phyloP scores from a whole-genome alignment of 2,329 filamentous ascomycete species.

The Cytospora mali region DNA sequence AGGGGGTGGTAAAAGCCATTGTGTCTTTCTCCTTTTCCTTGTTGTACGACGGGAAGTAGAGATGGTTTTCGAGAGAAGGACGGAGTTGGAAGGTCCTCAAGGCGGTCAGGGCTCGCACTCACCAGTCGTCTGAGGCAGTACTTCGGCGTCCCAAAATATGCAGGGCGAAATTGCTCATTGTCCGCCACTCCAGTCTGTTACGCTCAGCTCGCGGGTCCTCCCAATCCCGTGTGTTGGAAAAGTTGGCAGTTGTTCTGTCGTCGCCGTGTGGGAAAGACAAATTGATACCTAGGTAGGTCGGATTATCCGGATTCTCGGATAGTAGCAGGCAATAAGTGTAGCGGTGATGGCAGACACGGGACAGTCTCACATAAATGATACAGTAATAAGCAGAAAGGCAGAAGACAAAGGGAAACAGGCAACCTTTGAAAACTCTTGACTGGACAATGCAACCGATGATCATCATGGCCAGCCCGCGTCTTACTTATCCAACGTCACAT shows the following conservation, averaged over 20 bases:
- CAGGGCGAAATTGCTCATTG: constrained; percentile 3
- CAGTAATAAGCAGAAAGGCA: background rate
- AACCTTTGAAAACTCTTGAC: background rate
- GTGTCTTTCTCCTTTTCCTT: background rate
- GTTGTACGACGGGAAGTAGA: background rate
- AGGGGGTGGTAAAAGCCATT: background rate
- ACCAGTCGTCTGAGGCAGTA: constrained; percentile 6
- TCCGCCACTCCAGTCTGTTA: background rate
- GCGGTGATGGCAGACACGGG: background rate
- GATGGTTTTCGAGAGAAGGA: background rate
- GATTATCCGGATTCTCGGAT: background rate
- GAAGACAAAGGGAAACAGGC: background rate
- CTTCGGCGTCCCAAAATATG: background rate
- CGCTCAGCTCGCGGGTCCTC: too few species aligned
- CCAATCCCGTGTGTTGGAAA: background rate
- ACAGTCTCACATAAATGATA: background rate
- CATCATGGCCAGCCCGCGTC: constrained; percentile 11
- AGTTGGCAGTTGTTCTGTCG: background rate
- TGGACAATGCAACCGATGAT: constrained; percentile 4
- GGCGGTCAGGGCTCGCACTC: background rate
- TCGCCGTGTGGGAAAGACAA: background rate
- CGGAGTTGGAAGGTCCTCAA: background rate
- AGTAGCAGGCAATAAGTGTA: background rate
- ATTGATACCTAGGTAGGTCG: background rate
- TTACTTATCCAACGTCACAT: background rate